These are phyloP conservation scores for Euphrasia arctica DNA, from an alignment of 305 asterid species.

Conservation along the genomic window DNA sequence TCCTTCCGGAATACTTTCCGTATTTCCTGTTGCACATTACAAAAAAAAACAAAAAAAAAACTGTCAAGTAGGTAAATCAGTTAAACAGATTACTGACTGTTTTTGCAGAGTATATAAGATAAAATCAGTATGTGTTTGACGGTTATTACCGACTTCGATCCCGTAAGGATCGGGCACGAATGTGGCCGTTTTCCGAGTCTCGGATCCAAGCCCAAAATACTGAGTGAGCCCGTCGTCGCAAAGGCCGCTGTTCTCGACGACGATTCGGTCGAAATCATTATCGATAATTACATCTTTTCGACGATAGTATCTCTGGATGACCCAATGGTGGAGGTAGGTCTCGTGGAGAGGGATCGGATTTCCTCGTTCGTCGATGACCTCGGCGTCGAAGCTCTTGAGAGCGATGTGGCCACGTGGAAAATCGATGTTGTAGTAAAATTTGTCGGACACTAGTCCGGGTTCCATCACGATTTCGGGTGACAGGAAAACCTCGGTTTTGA, in stretches of 20 bases:
- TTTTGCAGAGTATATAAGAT: no score
- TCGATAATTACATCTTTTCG: conserved; percentile 22
- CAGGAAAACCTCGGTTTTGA: conserved; percentile 41
- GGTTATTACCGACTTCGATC: conserved; percentile 37
- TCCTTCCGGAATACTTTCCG: conserved; percentile 36
- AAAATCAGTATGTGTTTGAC: no score
- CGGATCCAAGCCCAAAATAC: conserved; percentile 58
- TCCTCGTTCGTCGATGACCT: conserved; percentile 45
- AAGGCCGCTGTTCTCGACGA: conserved; percentile 37
- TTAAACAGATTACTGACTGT: no score
- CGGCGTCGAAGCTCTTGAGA: conserved; percentile 44
- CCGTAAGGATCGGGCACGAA: conserved; percentile 57
- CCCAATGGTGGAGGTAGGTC: conserved; percentile 60
- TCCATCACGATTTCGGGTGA: conserved; percentile 41
- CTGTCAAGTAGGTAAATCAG: no score
- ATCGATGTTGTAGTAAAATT: conserved; percentile 35
- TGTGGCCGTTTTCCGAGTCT: conserved; percentile 44
- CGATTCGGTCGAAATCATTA: conserved; percentile 12
- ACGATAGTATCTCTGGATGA: conserved; percentile 35
- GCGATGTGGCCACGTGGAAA: conserved; percentile 59
- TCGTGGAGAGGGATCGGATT: conserved; percentile 47
- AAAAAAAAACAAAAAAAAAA: no score
- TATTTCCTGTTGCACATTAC: conserved; percentile 21
- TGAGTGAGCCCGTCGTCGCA: conserved; percentile 36
- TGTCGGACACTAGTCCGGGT: conserved; percentile 45